These are phyloP conservation scores for Wickerhamomyces tratensis DNA, from an alignment of 805 yeast genomes.

Conservation along the genomic window DNA sequence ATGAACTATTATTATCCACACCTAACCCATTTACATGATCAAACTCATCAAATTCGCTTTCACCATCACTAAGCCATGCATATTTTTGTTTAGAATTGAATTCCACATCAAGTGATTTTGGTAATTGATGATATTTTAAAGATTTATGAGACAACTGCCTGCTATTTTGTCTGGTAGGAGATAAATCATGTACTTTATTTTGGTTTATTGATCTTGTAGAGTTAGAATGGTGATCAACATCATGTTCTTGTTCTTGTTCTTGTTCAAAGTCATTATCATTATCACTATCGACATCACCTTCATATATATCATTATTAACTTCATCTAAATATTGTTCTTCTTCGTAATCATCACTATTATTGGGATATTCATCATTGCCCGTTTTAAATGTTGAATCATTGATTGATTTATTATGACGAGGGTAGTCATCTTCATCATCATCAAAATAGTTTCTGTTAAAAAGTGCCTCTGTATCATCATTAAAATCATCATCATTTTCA, in stretches of 20 bases:
- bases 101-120: conserved; percentile 26
- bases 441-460: conserved; percentile 17
- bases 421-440: conserved; percentile 14
- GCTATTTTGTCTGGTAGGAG: too few relatives aligned
- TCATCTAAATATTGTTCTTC: too few relatives aligned
- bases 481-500: conserved; percentile 22
- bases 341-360: too few relatives aligned
- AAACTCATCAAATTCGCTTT: conserved; percentile 15
- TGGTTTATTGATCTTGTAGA: too few relatives aligned
- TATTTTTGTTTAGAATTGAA: conserved; percentile 12
- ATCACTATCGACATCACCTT: too few relatives aligned
- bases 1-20: conserved; percentile 17
- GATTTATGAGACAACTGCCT: conserved; percentile 1
- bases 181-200: too few relatives aligned
- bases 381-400: too few relatives aligned
- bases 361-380: too few relatives aligned
- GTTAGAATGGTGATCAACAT: too few relatives aligned
- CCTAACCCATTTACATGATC: too few relatives aligned
- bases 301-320: too few relatives aligned
- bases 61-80: conserved; percentile 20
- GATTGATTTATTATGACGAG: background rate
- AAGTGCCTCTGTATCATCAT: conserved; percentile 23
- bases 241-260: too few relatives aligned
- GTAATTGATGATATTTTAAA: conserved; percentile 29
- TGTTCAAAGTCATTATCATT: background rate